A percentile compares a stretch with the other conserved stretches of the same genome.
Evolutionary conservation across 768 basidiomycete genomes (phyloP).

Genomic region (Pulveroboletus ravenelii): DNA sequence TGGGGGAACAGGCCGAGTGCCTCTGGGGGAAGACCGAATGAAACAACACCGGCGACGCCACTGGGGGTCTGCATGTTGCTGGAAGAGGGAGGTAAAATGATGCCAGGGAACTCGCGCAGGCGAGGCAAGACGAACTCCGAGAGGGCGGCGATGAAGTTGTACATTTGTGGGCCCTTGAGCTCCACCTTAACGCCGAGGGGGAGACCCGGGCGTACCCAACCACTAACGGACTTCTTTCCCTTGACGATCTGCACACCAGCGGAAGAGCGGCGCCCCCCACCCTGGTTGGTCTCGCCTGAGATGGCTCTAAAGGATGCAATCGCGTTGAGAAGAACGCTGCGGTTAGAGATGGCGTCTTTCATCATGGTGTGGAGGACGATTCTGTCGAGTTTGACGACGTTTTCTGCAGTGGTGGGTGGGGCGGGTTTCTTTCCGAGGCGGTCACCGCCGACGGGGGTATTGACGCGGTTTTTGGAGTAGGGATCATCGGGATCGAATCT

Average conservation of each 20-base stretch:
- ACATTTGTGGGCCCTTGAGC: slow-evolving; percentile 89
- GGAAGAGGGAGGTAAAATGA: slow-evolving; percentile 72
- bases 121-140: slow-evolving; percentile 95
- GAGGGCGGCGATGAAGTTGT: slow-evolving; percentile 84
- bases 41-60: slow-evolving; percentile 82
- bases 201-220: slow-evolving; percentile 80
- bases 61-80: slow-evolving; percentile 68
- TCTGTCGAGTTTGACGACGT: slow-evolving; percentile 72
- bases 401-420: slow-evolving; percentile 60
- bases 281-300: slow-evolving; percentile 73
- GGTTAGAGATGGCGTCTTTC: slow-evolving; percentile 71
- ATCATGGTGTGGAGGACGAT: slow-evolving; percentile 85
- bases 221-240: slow-evolving; percentile 63
- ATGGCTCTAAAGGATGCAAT: slow-evolving; percentile 86
- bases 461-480: slow-evolving; percentile 73
- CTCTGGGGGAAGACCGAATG: slow-evolving; percentile 76
- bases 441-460: slow-evolving; percentile 69
- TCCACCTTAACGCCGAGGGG: slow-evolving; percentile 89
- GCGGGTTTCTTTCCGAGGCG: slow-evolving; percentile 63
- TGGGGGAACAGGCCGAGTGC: slow-evolving; percentile 94
- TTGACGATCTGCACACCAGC: slow-evolving; percentile 76
- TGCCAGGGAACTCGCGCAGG: slow-evolving; percentile 82
- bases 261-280: slow-evolving; percentile 64
- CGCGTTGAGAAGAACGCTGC: slow-evolving; percentile 71
- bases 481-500: slow-evolving; percentile 75